phyloP scores from a whole-genome alignment of 2,329 filamentous ascomycete genomes.

The Penicillium aurantiogriseum region DNA sequence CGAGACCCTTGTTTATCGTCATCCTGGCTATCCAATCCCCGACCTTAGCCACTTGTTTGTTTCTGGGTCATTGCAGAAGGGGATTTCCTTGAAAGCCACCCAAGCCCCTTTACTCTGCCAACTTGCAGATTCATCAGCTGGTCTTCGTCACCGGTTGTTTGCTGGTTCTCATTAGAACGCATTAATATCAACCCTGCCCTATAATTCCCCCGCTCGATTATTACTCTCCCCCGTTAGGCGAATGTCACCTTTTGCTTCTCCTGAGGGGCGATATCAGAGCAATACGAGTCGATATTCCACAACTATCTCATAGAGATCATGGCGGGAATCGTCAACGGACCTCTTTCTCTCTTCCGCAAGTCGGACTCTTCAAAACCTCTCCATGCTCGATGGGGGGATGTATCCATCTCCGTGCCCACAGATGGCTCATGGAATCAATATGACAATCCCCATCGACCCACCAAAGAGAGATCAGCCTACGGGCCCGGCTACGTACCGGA shows the following conservation, averaged over 20 bases:
- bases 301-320: slow-evolving; percentile 14
- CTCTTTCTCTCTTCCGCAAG: slow-evolving; percentile 34
- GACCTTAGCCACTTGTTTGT: slow-evolving; percentile 1
- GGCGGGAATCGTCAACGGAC: slow-evolving; percentile 30
- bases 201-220: background rate
- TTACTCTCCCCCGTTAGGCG: background rate
- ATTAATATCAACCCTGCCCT: slow-evolving; percentile 3
- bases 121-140: background rate
- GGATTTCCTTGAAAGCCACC: slow-evolving; percentile 5
- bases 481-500: slow-evolving; percentile 33
- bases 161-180: slow-evolving; percentile 3
- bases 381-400: slow-evolving; percentile 43
- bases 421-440: slow-evolving; percentile 41
- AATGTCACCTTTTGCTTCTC: slow-evolving; percentile 10
- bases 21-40: slow-evolving; percentile 18
- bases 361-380: slow-evolving; percentile 28
- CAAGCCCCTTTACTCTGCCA: slow-evolving; percentile 2
- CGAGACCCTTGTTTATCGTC: slow-evolving; percentile 14
- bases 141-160: slow-evolving; percentile 2
- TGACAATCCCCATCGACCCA: slow-evolving; percentile 28
- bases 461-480: slow-evolving; percentile 19
- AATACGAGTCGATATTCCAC: background rate
- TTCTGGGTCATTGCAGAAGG: slow-evolving; percentile 9
- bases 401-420: slow-evolving; percentile 38
- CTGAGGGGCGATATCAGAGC: background rate